phyloP scores from a whole-genome alignment of 2,329 filamentous ascomycete genomes.

The Colletotrichum sp. region DNA sequence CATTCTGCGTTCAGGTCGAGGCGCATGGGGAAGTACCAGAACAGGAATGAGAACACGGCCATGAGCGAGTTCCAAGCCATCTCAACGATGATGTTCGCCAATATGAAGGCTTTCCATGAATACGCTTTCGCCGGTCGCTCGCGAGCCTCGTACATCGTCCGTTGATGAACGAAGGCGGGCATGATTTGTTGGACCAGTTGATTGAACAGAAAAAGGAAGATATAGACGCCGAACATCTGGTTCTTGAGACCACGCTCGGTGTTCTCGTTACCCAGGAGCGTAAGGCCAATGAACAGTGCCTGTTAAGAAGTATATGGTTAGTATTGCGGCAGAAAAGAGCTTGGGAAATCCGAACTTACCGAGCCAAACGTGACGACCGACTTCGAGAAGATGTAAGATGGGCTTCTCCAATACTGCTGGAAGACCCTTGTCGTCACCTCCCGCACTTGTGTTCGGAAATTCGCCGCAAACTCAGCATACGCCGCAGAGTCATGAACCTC shows the following conservation, averaged over 20 bases:
- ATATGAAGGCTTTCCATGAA: slow-evolving; percentile 70
- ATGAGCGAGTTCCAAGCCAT: slow-evolving; percentile 70
- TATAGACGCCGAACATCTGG: slow-evolving; percentile 70
- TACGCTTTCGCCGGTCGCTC: slow-evolving; percentile 71
- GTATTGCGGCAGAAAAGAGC: background rate
- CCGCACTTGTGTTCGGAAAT: slow-evolving; percentile 64
- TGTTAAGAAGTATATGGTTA: background rate
- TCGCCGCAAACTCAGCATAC: slow-evolving; percentile 62
- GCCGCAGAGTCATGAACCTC: background rate
- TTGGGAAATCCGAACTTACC: slow-evolving; percentile 3
- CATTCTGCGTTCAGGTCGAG: slow-evolving; percentile 62
- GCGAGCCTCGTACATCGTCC: slow-evolving; percentile 68
- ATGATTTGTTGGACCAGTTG: slow-evolving; percentile 52
- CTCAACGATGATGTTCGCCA: slow-evolving; percentile 70
- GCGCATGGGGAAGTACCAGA: slow-evolving; percentile 73
- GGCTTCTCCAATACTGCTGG: slow-evolving; percentile 80
- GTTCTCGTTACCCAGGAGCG: slow-evolving; percentile 61
- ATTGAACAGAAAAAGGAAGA: slow-evolving; percentile 65
- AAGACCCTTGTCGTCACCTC: slow-evolving; percentile 70
- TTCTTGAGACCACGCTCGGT: slow-evolving; percentile 67
- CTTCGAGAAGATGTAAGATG: slow-evolving; percentile 78
- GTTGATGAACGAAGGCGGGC: slow-evolving; percentile 70
- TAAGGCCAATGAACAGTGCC: slow-evolving; percentile 69
- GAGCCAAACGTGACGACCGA: slow-evolving; percentile 56
- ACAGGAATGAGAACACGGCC: slow-evolving; percentile 64